Conservation (phyloP, 345 rosid genomes). For the Arabidopsis thaliana region TAIR10.1 NC_003071.7:19300501-19301000, state of each 20-base stretch:
- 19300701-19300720: constrained; percentile 16
- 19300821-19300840: constrained; percentile 1
- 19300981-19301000: constrained; percentile 34
- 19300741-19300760: not conserved
- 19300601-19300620: constrained; percentile 4
- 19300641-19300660: not conserved
- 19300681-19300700: constrained; percentile 12
- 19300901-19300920: constrained; percentile 80
- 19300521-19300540: constrained; percentile 20
- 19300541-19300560: constrained; percentile 18
- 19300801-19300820: constrained; percentile 7
- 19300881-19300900: constrained; percentile 6
- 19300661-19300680: constrained; percentile 2
- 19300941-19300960: constrained; percentile 60
- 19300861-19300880: constrained; percentile 15
- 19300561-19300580: not conserved
- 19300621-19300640: constrained; percentile 9
- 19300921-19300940: constrained; percentile 75
- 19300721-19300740: constrained; percentile 4
- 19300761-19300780: constrained; percentile 20
- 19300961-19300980: constrained; percentile 53
- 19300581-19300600: not conserved
- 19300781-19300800: constrained; percentile 13
- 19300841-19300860: constrained; percentile 3
- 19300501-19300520: not conserved